Conservation (phyloP, 768 basidiomycete species). For the Coprinopsis strossmayeri region DNA sequence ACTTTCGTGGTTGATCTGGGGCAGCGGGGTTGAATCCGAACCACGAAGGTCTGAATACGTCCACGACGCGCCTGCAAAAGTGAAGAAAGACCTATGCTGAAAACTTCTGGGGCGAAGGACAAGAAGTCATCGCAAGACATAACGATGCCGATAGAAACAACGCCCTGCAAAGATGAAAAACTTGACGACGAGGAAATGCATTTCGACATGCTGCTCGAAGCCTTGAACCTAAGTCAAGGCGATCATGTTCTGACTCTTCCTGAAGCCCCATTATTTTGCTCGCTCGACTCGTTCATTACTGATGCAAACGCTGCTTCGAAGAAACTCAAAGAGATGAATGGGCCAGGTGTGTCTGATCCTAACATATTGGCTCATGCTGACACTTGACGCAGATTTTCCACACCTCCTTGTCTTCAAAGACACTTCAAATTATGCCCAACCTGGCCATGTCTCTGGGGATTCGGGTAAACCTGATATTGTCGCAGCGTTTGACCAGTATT, state of each 20-base stretch:
- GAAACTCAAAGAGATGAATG: no score
- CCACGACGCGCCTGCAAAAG: no score
- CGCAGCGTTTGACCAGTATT: neutral
- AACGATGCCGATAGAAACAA: no score
- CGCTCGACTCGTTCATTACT: neutral
- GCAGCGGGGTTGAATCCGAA: no score
- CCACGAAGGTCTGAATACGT: no score
- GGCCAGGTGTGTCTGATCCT: neutral
- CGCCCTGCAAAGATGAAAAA: no score
- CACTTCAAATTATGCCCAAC: neutral
- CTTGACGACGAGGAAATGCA: no score
- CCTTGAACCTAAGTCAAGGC: neutral
- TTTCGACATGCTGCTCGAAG: no score
- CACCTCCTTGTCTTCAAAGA: neutral
- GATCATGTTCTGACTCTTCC: neutral
- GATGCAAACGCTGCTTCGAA: neutral
- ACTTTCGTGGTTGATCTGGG: no score
- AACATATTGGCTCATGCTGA: neutral
- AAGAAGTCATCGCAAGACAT: no score
- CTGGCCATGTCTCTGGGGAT: neutral
- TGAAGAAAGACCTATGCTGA: no score
- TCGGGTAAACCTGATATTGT: neutral
- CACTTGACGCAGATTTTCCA: neutral
- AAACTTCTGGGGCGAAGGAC: no score
- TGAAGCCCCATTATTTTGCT: neutral